Conservation (phyloP, 108 stramenopile genomes). For the Pseudonitzschia pungens region DNA sequence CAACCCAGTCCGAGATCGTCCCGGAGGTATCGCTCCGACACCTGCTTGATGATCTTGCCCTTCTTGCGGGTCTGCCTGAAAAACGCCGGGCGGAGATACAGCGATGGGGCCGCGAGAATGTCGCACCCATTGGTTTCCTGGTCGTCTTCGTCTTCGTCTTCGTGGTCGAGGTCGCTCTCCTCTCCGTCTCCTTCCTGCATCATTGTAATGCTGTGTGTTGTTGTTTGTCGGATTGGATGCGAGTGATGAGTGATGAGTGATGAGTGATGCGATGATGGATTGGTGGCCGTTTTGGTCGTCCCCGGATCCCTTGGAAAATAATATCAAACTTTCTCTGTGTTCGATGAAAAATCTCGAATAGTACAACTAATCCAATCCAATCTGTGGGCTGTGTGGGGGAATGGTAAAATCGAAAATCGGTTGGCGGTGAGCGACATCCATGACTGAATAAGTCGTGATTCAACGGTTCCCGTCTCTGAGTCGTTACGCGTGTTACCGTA, state of each 20-base stretch:
- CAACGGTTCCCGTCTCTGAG: not conserved
- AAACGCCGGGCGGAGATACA: constrained; percentile 41
- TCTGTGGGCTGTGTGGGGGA: not conserved
- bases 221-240: no score
- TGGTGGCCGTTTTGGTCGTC: no score
- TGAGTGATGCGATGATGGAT: no score
- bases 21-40: constrained; percentile 76
- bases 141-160: constrained; percentile 19
- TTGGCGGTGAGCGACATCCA: not conserved
- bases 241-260: no score
- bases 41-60: constrained; percentile 78
- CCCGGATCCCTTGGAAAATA: no score
- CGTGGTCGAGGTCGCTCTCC: not conserved
- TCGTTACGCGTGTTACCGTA: not conserved
- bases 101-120: constrained; percentile 41
- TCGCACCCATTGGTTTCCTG: constrained; percentile 22
- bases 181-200: no score
- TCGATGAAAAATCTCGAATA: no score
- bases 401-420: not conserved
- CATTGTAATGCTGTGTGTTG: no score
- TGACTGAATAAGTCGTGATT: not conserved
- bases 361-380: no score
- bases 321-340: no score
- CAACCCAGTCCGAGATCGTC: constrained; percentile 82
- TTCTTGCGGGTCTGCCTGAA: constrained; percentile 61